These are phyloP conservation scores for Pseudogymnoascus sp. DNA, from an alignment of 2,329 filamentous ascomycete genomes.

Conservation along the genomic window DNA sequence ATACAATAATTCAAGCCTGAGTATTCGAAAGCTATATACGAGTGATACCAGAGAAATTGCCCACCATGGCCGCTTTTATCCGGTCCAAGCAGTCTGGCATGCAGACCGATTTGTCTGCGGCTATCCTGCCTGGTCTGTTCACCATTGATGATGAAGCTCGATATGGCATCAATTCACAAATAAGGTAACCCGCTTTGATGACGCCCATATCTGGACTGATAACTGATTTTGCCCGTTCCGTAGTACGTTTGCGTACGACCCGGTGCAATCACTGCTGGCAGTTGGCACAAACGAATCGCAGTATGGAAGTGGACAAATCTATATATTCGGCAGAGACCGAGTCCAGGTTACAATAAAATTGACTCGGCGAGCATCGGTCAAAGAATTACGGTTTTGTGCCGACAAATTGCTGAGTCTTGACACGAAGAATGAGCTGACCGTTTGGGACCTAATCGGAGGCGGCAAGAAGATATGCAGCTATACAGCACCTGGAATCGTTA, in stretches of 20 bases:
- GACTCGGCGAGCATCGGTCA: constrained; percentile 64
- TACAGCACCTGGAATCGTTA: constrained; percentile 67
- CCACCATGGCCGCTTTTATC: constrained; percentile 72
- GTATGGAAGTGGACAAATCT: constrained; percentile 79
- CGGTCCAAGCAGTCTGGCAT: constrained; percentile 90
- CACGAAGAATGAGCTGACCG: constrained; percentile 70
- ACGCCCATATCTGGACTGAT: neutral
- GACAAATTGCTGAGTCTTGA: constrained; percentile 81
- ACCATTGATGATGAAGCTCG: constrained; percentile 73
- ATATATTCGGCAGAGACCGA: constrained; percentile 74
- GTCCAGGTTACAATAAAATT: constrained; percentile 68
- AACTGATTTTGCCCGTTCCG: constrained; percentile 23
- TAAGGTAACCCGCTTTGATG: constrained; percentile 39
- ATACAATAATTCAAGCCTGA: neutral
- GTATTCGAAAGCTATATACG: neutral
- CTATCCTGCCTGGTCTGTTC: constrained; percentile 69
- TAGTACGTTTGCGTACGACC: constrained; percentile 82
- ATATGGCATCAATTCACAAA: constrained; percentile 72
- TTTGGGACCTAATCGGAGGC: constrained; percentile 67
- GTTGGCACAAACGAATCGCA: constrained; percentile 82
- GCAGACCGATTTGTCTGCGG: constrained; percentile 79
- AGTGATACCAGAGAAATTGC: neutral
- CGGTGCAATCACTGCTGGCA: constrained; percentile 85
- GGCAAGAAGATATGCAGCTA: constrained; percentile 59
- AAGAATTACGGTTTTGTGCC: constrained; percentile 71